A percentile compares a stretch with the other conserved stretches of the same genome.
These are phyloP conservation scores for Podila minutissima DNA, from an alignment of 192 early-diverging fungal species.

Conservation along the genomic window DNA sequence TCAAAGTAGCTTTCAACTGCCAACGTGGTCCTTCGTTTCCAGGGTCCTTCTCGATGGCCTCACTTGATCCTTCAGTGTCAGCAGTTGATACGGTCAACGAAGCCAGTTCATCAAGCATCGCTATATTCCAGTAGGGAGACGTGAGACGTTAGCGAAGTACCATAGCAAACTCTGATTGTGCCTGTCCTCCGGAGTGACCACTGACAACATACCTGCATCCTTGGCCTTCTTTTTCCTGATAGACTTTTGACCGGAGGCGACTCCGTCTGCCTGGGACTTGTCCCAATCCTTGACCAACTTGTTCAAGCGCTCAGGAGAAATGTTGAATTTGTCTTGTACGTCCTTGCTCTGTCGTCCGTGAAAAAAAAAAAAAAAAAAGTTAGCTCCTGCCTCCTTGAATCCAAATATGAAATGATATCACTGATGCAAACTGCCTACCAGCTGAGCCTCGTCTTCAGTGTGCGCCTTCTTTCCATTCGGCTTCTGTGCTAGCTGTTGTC, in stretches of 20 bases:
- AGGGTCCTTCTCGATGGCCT: conserved; percentile 1
- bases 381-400: not conserved
- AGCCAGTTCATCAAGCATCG: conserved; percentile 26
- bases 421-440: conserved; percentile 8
- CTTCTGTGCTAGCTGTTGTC: conserved; percentile 14
- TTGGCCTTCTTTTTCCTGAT: conserved; percentile 18
- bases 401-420: not conserved
- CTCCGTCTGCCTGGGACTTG: conserved; percentile 26
- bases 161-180: not conserved
- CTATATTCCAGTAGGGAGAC: not conserved
- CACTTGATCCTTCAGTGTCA: not conserved
- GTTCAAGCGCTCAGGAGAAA: conserved; percentile 58
- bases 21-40: conserved; percentile 28
- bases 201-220: conserved; percentile 15
- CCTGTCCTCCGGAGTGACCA: not conserved
- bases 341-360: conserved; percentile 53
- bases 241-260: conserved; percentile 26
- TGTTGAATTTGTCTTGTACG: conserved; percentile 63
- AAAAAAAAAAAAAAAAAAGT: conserved; percentile 3
- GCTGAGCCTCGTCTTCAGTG: conserved; percentile 32
- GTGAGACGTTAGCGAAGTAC: not conserved
- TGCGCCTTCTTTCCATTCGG: conserved; percentile 19
- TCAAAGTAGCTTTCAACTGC: conserved; percentile 31
- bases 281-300: conserved; percentile 61
- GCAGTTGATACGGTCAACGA: conserved; percentile 9